A percentile compares a stretch with the other conserved stretches of the same genome.
Evolutionary conservation across 192 early-diverging fungal genomes (phyloP).

Genomic region (Kappamyces sp.): DNA sequence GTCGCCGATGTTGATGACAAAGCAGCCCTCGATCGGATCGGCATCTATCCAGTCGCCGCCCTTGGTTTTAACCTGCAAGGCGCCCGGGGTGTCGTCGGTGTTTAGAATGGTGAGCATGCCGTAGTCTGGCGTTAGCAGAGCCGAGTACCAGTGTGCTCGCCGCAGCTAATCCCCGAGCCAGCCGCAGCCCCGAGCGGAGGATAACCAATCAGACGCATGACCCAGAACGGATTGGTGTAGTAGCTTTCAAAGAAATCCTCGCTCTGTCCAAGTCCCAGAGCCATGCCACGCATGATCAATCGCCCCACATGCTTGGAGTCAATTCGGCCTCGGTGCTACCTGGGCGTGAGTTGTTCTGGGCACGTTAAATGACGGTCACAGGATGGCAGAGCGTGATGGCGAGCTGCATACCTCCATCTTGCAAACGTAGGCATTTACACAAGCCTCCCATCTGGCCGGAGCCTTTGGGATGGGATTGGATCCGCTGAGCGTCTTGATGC

Average conservation of each 20-base stretch:
- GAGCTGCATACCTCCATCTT: constrained; percentile 30
- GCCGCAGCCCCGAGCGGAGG: constrained; percentile 22
- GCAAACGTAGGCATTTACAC: constrained; percentile 35
- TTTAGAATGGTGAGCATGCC: constrained; percentile 40
- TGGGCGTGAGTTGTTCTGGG: too few species aligned
- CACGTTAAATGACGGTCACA: too few species aligned
- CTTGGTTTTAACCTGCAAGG: constrained; percentile 41
- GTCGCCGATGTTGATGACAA: constrained; percentile 55
- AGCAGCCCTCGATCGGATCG: constrained; percentile 40
- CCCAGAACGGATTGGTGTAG: constrained; percentile 22
- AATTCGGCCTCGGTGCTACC: too few species aligned
- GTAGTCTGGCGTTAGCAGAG: constrained; percentile 16
- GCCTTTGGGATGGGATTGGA: constrained; percentile 30
- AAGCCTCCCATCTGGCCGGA: constrained; percentile 21
- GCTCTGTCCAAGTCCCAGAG: constrained; percentile 42
- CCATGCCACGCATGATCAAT: constrained; percentile 42
- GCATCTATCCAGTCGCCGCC: constrained; percentile 45
- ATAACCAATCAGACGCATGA: constrained; percentile 36
- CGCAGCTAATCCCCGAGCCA: constrained; percentile 37
- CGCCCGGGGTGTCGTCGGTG: constrained; percentile 38
- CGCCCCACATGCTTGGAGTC: too few species aligned
- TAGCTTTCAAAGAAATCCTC: constrained; percentile 26
- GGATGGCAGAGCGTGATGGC: too few species aligned
- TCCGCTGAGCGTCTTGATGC: constrained; percentile 30
- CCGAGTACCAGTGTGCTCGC: constrained; percentile 47